A percentile compares a stretch with the other conserved stretches of the same genome.
phyloP scores from a whole-genome alignment of 305 asterid genomes.

The Fraxinus baroniana region DNA sequence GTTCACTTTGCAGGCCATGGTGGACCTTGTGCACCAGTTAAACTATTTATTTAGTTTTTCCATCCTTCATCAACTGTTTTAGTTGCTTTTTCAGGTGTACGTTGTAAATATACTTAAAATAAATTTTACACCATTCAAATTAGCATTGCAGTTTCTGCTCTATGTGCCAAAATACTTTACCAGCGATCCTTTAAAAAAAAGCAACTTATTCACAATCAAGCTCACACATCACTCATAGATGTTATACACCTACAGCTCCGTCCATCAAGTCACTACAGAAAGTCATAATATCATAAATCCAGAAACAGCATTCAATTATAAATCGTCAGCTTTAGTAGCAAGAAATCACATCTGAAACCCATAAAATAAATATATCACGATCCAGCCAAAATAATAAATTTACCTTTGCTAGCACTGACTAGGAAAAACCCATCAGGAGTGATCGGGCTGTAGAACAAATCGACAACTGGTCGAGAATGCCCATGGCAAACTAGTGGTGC shows the following conservation, averaged over 20 bases:
- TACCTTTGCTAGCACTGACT: conserved; percentile 99
- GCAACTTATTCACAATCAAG: neutral
- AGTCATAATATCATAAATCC: neutral
- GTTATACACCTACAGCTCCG: neutral
- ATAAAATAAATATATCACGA: neutral
- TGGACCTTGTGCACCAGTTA: neutral
- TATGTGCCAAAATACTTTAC: neutral
- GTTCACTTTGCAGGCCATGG: neutral
- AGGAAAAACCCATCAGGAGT: conserved; percentile 95
- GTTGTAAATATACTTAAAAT: neutral
- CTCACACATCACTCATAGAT: neutral
- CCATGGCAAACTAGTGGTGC: conserved; percentile 97
- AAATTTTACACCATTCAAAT: neutral
- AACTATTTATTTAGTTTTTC: neutral
- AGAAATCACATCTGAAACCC: neutral
- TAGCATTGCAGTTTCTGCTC: neutral
- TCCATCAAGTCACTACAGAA: neutral
- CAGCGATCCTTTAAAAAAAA: neutral
- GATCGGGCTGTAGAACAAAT: conserved; percentile 86
- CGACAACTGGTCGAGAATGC: conserved; percentile 97
- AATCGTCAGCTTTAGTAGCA: conserved; percentile 2
- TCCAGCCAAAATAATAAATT: neutral
- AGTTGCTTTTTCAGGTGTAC: neutral
- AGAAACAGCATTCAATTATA: neutral
- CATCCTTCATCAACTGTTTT: neutral